phyloP scores from a whole-genome alignment of 441 rosid species.

The Rhodomyrtus psidioides region DNA sequence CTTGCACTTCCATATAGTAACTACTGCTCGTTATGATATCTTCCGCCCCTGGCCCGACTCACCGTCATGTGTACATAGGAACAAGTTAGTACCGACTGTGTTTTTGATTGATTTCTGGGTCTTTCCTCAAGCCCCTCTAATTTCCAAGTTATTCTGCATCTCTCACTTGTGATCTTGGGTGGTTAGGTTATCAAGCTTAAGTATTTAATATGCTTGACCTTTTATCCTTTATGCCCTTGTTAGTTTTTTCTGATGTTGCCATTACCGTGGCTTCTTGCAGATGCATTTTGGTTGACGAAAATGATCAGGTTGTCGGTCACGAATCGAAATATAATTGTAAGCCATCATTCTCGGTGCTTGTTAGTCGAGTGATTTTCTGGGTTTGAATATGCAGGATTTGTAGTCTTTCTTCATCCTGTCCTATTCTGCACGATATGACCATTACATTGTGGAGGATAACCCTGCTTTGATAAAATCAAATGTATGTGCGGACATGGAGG shows the following conservation, averaged over 20 bases:
- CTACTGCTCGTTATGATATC: background rate
- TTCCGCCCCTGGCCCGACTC: background rate
- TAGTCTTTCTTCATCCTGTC: background rate
- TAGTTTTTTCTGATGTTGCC: background rate
- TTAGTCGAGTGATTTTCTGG: background rate
- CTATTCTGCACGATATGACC: background rate
- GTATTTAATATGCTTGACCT: background rate
- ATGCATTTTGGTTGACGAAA: slow-evolving; percentile 95
- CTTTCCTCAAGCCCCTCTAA: background rate
- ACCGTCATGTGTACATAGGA: background rate
- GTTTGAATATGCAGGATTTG: background rate
- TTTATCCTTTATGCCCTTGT: background rate
- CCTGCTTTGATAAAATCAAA: background rate
- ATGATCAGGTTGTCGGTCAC: slow-evolving; percentile 77
- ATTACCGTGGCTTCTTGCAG: slow-evolving; percentile 22
- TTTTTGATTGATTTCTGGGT: background rate
- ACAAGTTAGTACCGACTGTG: background rate
- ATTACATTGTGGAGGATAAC: background rate
- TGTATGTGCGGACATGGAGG: background rate
- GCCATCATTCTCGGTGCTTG: slow-evolving; percentile 2
- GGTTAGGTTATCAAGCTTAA: background rate
- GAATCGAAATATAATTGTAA: slow-evolving; percentile 85
- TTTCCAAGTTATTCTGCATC: background rate
- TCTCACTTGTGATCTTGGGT: background rate
- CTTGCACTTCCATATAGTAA: background rate